Evolutionary conservation across 2,329 filamentous ascomycete species (phyloP).

Genomic region (Dothistroma pini): DNA sequence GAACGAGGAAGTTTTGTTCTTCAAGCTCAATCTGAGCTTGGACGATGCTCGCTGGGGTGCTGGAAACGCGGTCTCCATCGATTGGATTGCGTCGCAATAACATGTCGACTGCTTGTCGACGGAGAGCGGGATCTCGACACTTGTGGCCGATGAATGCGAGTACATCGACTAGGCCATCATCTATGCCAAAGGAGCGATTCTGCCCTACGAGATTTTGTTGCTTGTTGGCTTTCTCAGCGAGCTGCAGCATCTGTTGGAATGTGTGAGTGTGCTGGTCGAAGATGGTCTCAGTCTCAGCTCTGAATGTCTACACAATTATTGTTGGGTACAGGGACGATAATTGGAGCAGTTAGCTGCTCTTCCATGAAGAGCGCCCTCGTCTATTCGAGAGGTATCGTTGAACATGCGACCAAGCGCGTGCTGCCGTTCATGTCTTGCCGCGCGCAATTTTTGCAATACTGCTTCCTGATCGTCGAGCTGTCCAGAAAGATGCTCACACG

Average conservation of each 20-base stretch:
- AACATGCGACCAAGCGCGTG: neutral
- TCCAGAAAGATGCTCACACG: neutral
- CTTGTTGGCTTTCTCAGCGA: neutral
- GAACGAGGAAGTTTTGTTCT: neutral
- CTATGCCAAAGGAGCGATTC: neutral
- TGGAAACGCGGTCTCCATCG: neutral
- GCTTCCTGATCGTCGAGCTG: neutral
- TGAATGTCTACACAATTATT: neutral
- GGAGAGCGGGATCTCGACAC: neutral
- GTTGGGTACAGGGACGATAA: neutral
- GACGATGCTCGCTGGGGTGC: neutral
- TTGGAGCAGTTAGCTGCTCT: neutral
- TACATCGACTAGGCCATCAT: conserved; percentile 1
- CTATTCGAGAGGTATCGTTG: neutral
- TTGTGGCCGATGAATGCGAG: neutral
- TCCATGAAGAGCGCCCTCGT: neutral
- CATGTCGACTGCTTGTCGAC: neutral
- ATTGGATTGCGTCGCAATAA: neutral
- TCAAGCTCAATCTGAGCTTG: neutral
- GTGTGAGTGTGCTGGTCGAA: neutral
- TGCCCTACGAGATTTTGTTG: neutral
- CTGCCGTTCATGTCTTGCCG: neutral
- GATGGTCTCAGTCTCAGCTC: neutral
- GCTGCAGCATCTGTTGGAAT: neutral
- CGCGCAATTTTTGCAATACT: neutral